phyloP scores from a whole-genome alignment of 2,329 filamentous ascomycete species.

The Colletotrichum acutatum region DNA sequence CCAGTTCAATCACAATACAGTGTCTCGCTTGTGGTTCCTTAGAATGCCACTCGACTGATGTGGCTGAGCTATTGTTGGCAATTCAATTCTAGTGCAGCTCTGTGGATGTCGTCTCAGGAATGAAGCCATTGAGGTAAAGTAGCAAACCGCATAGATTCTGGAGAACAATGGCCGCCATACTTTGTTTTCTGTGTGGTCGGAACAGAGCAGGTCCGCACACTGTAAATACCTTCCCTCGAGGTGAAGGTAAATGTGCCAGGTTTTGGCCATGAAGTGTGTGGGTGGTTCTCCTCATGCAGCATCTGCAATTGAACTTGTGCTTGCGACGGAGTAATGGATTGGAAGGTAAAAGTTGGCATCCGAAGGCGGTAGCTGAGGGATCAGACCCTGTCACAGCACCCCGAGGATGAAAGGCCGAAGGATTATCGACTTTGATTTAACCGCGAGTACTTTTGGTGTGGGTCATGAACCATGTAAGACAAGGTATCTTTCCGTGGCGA shows the following conservation, averaged over 20 bases:
- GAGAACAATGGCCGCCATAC: background rate
- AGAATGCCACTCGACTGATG: background rate
- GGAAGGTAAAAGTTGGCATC: too few relatives aligned
- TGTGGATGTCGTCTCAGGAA: background rate
- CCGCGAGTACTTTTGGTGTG: background rate
- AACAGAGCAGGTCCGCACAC: background rate
- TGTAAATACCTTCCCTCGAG: background rate
- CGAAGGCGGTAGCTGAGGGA: conserved; percentile 17
- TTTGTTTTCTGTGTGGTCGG: background rate
- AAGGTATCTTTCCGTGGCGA: background rate
- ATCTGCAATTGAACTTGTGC: background rate
- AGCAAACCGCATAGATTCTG: background rate
- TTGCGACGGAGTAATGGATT: background rate
- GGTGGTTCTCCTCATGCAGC: background rate
- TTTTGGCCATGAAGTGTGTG: background rate
- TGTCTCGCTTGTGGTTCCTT: background rate
- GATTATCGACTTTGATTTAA: background rate
- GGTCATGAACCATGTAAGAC: background rate
- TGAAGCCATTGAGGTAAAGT: background rate
- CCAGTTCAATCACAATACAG: background rate
- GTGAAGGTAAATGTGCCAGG: too few relatives aligned
- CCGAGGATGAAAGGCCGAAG: background rate
- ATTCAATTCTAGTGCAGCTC: background rate
- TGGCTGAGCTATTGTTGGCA: background rate
- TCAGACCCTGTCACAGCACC: conserved; percentile 28